A percentile compares a stretch with the other conserved stretches of the same genome.
Evolutionary conservation across 2,329 filamentous ascomycete species (phyloP).

Genomic region (Ceratocystis colombiana): DNA sequence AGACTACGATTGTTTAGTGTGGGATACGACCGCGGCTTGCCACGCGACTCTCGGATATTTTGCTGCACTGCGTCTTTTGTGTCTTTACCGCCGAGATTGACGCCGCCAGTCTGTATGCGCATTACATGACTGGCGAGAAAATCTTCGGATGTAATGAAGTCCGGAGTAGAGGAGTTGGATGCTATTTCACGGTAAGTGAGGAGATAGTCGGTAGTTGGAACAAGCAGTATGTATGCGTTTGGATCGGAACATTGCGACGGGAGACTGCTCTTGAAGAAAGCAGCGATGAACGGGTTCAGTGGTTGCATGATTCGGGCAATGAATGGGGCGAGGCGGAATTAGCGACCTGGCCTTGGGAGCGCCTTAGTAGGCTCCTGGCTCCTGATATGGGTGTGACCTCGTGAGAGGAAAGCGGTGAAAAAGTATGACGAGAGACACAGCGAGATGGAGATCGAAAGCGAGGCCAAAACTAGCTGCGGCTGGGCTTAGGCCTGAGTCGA

Average conservation of each 20-base stretch:
- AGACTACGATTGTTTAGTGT: slow-evolving; percentile 89
- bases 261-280: slow-evolving; percentile 96
- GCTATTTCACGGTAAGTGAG: slow-evolving; percentile 81
- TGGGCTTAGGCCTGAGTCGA: neutral
- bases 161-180: slow-evolving; percentile 59
- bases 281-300: slow-evolving; percentile 95
- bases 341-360: slow-evolving; percentile 2
- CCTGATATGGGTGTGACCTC: neutral
- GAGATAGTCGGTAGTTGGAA: slow-evolving; percentile 86
- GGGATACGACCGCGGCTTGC: slow-evolving; percentile 87
- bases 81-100: slow-evolving; percentile 47
- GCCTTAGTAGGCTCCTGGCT: neutral
- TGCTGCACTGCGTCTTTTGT: slow-evolving; percentile 33
- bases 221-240: slow-evolving; percentile 86
- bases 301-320: slow-evolving; percentile 61
- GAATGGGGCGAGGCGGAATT: neutral
- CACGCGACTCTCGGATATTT: slow-evolving; percentile 73
- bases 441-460: neutral
- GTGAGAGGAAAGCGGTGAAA: neutral
- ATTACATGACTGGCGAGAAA: slow-evolving; percentile 96
- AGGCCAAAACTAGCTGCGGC: neutral
- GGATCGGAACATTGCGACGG: slow-evolving; percentile 83
- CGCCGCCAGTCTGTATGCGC: slow-evolving; percentile 56
- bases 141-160: slow-evolving; percentile 81
- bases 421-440: neutral